Conservation (phyloP, 2,329 filamentous ascomycete species). For the Pseudohalonectria lignicola region DNA sequence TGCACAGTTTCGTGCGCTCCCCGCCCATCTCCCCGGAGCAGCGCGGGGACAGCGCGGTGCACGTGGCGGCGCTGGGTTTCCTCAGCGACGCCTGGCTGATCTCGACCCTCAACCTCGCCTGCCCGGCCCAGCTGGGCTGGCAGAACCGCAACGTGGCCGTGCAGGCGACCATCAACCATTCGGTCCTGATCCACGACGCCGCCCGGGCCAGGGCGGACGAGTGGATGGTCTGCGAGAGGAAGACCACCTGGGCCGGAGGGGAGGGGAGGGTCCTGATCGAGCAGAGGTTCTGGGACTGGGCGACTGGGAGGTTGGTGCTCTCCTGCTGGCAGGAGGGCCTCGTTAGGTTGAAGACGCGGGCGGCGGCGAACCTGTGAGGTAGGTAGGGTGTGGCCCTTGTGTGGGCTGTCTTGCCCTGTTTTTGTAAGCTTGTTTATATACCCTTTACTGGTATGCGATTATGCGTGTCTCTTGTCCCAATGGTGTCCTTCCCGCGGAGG, state of each 20-base stretch:
- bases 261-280: conserved; percentile 3
- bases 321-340: conserved; percentile 4
- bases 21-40: not conserved
- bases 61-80: conserved; percentile 2
- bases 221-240: conserved; percentile 3
- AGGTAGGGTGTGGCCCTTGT: not conserved
- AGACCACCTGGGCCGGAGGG: conserved; percentile 1
- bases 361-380: not conserved
- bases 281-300: conserved; percentile 2
- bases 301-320: conserved; percentile 1
- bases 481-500: no score
- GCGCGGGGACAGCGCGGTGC: not conserved
- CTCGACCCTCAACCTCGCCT: conserved; percentile 1
- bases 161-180: conserved; percentile 2
- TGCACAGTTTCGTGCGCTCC: conserved; percentile 3
- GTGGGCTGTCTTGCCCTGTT: not conserved
- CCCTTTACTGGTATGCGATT: no score
- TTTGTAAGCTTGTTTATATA: not conserved
- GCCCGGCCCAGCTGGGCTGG: not conserved
- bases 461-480: no score
- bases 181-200: conserved; percentile 2
- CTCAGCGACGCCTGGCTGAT: conserved; percentile 3
- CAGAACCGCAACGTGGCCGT: not conserved
- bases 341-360: conserved; percentile 1
- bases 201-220: not conserved